Evolutionary conservation across 345 rosid genomes (phyloP), one percentile per base, ranked within the genome.

Genomic region (Arabidopsis suecica): DNA sequence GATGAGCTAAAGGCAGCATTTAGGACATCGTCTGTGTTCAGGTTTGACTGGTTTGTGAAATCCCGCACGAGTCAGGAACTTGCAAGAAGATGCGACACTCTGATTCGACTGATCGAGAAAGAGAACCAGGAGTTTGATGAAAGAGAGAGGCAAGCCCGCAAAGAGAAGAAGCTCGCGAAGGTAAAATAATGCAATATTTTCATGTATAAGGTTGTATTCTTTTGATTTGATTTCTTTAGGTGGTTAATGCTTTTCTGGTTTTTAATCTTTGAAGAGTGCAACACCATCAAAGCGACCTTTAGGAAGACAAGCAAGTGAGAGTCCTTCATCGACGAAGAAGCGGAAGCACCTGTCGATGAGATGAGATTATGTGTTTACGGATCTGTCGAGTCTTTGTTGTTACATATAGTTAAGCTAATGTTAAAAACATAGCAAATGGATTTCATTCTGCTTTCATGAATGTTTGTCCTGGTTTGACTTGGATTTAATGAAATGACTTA

Each of bases 41-140:
- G 97, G 54, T 96, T 93, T 79, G 99, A 96, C 78, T 96, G 99
- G 99, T 96, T 91, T 82, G 98, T 96, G 67, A 96, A 93, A 86
- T 96, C 99, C 23, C 97, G 99, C 68, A 96, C 99, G 1, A 93
- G 97, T 62, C 99, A 93, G 72, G 99, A 96, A 86, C 89, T 96
- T 7, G 96, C 98, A 0, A 83, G 97, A 81, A 88, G 99, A 80
- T 93, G 99, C 47, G 99, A 96, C 78, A 96, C 99, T 33, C 89
- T 96, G 44, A 89, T 96, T 51, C 89, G 98, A 59, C 78, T 96
- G 81, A 97, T 96, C 44, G 99, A 96, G 81, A 96, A 96, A 85
- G 99, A 96, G 84, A 96, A 96, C 77, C 99, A 95, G 78, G 99
- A 95, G 79, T 82, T 83, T 34, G 99, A 96, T 20, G 99, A 96